Conservation (phyloP, 768 basidiomycete genomes). For the Serpula lacrymans region DNA sequence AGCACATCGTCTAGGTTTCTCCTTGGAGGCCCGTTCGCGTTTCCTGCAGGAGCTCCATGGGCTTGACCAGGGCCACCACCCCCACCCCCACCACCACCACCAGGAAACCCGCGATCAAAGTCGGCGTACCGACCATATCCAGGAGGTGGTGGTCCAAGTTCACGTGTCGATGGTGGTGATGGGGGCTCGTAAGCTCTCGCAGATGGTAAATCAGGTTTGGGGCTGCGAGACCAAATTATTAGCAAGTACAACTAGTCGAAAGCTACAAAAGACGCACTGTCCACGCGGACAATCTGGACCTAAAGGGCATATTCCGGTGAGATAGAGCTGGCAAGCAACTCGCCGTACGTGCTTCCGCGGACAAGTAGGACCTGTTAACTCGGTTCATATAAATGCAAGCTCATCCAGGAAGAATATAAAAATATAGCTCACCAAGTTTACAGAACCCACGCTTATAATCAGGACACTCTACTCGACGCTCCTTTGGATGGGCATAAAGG, state of each 20-base stretch:
- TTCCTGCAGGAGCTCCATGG: too few species aligned
- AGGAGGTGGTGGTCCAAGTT: constrained; percentile 88
- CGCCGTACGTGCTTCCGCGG: constrained; percentile 91
- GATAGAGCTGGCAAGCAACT: constrained; percentile 85
- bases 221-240: constrained; percentile 42
- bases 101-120: constrained; percentile 52
- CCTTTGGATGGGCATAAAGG: constrained; percentile 92
- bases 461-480: constrained; percentile 88
- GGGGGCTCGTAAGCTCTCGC: constrained; percentile 77
- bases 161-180: constrained; percentile 68
- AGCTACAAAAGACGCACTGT: constrained; percentile 59
- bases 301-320: constrained; percentile 90
- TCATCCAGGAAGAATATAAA: constrained; percentile 3
- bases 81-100: constrained; percentile 30
- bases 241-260: constrained; percentile 7
- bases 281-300: constrained; percentile 85
- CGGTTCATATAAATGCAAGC: constrained; percentile 7
- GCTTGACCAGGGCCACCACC: constrained; percentile 31
- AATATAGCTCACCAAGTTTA: constrained; percentile 66
- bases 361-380: constrained; percentile 69
- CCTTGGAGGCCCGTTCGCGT: constrained; percentile 43
- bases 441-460: constrained; percentile 97
- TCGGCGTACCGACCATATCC: constrained; percentile 85
- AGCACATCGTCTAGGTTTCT: constrained; percentile 80
- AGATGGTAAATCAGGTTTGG: constrained; percentile 69